phyloP scores from a whole-genome alignment of 768 basidiomycete species.

The Tylopilus rubrobrunneus region DNA sequence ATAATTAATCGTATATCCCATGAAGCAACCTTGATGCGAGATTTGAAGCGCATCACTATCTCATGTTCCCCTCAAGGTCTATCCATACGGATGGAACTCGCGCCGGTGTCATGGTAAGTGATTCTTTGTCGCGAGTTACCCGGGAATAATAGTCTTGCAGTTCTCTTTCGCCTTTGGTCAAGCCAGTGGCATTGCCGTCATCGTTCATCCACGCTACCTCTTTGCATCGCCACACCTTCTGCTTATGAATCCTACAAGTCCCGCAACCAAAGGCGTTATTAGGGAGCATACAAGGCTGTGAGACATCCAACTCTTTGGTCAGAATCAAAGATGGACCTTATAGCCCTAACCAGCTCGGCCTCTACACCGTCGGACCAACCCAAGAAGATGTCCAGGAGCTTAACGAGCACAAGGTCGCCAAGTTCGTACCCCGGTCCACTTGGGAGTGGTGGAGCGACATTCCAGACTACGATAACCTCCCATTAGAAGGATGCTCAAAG shows the following conservation, averaged over 20 bases:
- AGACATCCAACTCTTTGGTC: conserved; percentile 89
- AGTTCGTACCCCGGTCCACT: no score
- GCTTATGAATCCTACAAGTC: conserved; percentile 72
- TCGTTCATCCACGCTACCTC: conserved; percentile 89
- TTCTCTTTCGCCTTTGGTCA: conserved; percentile 98
- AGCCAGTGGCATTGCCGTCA: conserved; percentile 88
- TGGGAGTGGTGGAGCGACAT: no score
- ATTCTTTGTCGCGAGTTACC: background rate
- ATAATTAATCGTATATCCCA: background rate
- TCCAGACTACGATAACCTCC: conserved; percentile 18
- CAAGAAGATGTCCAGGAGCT: conserved; percentile 57
- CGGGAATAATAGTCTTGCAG: conserved; percentile 31
- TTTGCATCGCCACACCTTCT: conserved; percentile 76
- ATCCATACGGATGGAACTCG: conserved; percentile 92
- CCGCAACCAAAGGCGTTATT: conserved; percentile 62
- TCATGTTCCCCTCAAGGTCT: conserved; percentile 97
- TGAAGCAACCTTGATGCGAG: conserved; percentile 87
- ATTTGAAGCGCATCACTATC: conserved; percentile 83
- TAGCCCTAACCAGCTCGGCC: conserved; percentile 33
- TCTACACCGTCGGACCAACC: conserved; percentile 39
- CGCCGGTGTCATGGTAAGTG: conserved; percentile 77
- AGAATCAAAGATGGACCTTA: conserved; percentile 94
- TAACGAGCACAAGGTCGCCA: no score
- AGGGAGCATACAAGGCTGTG: conserved; percentile 84
- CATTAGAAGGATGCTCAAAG: conserved; percentile 21